Evolutionary conservation across 352 stramenopile species (phyloP).

Genomic region (Globisporangium ultimum): DNA sequence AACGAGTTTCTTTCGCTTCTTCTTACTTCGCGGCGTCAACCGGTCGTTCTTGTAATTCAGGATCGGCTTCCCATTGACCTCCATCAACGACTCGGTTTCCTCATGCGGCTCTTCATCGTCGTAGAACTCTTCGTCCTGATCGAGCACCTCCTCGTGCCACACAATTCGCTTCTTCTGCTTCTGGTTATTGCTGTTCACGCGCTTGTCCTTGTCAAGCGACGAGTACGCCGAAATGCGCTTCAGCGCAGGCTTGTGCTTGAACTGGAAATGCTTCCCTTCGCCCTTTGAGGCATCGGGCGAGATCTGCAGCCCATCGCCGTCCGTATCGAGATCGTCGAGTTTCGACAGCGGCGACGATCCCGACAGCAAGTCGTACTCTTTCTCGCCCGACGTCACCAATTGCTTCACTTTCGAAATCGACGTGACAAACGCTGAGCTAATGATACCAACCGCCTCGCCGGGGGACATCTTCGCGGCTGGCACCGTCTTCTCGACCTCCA

Average conservation of each 20-base stretch:
- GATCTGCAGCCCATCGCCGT: constrained; percentile 80
- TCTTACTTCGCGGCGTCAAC: constrained; percentile 61
- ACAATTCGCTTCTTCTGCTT: constrained; percentile 46
- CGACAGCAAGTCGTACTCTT: constrained; percentile 76
- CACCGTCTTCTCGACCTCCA: constrained; percentile 30
- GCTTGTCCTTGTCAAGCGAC: constrained; percentile 42
- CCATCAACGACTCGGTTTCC: constrained; percentile 59
- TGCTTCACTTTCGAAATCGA: constrained; percentile 62
- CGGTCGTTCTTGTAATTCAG: constrained; percentile 62
- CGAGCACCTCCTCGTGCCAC: constrained; percentile 78
- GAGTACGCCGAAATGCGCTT: constrained; percentile 81
- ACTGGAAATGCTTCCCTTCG: constrained; percentile 59
- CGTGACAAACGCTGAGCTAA: constrained; percentile 53
- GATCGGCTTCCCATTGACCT: constrained; percentile 30
- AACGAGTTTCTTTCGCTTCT: constrained; percentile 81
- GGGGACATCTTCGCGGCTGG: constrained; percentile 42
- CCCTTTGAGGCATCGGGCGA: constrained; percentile 60
- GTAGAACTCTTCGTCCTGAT: constrained; percentile 77
- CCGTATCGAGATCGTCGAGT: constrained; percentile 72
- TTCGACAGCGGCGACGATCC: constrained; percentile 42
- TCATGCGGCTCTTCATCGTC: constrained; percentile 35
- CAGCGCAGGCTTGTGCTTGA: constrained; percentile 48
- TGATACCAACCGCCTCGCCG: constrained; percentile 56
- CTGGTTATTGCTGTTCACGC: constrained; percentile 17
- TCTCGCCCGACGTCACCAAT: constrained; percentile 46